Conservation (phyloP, 108 stramenopile genomes). For the Cyclotella cryptica region DNA sequence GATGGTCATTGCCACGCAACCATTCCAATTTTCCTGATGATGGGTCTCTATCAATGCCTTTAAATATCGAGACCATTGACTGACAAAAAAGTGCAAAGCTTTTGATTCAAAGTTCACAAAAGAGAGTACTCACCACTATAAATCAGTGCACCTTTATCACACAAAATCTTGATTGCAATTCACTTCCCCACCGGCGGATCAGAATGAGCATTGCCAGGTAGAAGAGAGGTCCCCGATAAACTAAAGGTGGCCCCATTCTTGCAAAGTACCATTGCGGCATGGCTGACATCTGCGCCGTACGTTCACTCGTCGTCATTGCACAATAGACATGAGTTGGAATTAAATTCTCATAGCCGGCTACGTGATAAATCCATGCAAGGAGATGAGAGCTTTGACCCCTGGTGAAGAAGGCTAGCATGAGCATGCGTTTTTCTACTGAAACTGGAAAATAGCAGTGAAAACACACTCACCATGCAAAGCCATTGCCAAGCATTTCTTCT, state of each 20-base stretch:
- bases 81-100: background rate
- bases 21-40: conserved; percentile 66
- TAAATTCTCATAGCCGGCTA: conserved; percentile 39
- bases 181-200: conserved; percentile 70
- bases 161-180: conserved; percentile 67
- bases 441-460: no score
- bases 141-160: conserved; percentile 54
- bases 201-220: conserved; percentile 71
- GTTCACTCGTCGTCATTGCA: conserved; percentile 58
- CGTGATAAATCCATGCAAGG: conserved; percentile 72
- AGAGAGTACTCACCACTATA: conserved; percentile 21
- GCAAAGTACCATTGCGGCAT: conserved; percentile 67
- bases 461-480: conserved; percentile 20
- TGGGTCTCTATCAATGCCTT: conserved; percentile 58
- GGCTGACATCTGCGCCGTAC: conserved; percentile 74
- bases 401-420: conserved; percentile 25
- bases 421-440: no score
- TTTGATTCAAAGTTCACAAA: background rate
- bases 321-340: conserved; percentile 59
- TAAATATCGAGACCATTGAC: conserved; percentile 17
- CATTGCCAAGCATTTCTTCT: conserved; percentile 75
- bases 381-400: conserved; percentile 79
- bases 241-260: conserved; percentile 55
- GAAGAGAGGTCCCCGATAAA: conserved; percentile 64
- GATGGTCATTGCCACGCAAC: conserved; percentile 28